Base-by-base conservation (phyloP, 108 stramenopile species). In the Fragilaria crotonensis region DNA sequence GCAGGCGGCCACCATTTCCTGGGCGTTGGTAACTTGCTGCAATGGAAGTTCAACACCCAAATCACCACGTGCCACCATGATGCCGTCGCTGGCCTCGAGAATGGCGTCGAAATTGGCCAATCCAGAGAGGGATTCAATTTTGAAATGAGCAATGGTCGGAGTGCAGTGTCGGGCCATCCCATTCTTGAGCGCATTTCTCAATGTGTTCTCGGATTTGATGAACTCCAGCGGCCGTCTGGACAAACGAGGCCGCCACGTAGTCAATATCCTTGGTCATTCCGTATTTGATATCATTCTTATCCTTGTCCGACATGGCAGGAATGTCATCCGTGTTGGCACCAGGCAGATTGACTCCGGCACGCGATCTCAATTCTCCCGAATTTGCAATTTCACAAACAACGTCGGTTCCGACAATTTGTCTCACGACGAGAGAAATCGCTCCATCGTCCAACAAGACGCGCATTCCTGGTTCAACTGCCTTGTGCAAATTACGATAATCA, bases 331-430 rank as follows among this genome's bases (percentile, higher is more conserved):
- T 96, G 52, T 86, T 85, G 9, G 87, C 90, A 45, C 96, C 95
- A 7, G 99, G 99, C 4, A 99, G 67, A 71, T 98, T 98, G 64
- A 99, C 94, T 69, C 97, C 97, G 54, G 97, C 97, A 23, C 96
- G 78, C 62, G 92, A 86, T 45, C 93, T 77, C 33, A 96, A 62
- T 50, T 84, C 84, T 30, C 84, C 91, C 17, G 84, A 63, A 62
- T 95, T 96, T 57, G 84, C 77, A 47, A 93, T 75, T 22, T 59
- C 67, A 54, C 80, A 89, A 36, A 57, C 60, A 9, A 94, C 89
- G n/a, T n/a, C n/a, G 31, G 57, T 64, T 26, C 83, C 86, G 31
- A 48, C 20, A 45, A 25, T 45, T 33, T 79, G 47, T 20, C 68
- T 66, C 20, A 99, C 99, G 5, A 76, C 90, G 47, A 98, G 68